Base-by-base conservation (phyloP, 768 basidiomycete genomes). In the Lactarius akahatsu region DNA sequence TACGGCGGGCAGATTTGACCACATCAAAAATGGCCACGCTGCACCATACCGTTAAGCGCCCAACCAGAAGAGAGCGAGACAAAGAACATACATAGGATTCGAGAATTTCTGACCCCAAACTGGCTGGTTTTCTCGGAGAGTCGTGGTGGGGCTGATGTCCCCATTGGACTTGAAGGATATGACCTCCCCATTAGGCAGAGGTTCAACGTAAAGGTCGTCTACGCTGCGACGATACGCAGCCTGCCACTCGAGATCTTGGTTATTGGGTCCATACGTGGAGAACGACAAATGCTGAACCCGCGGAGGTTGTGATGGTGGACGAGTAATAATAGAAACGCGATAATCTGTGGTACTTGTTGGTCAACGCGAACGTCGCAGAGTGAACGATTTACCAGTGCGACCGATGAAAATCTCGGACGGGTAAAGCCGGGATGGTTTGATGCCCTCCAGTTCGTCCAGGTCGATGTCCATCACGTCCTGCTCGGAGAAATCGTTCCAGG, bases 221-320 rank as follows among this genome's bases (percentile, higher is more conserved):
- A 87, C 86, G 1, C 92, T 90, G 43, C 83, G 86, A 8, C 81
- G 82, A 79, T 96, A 98, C 11, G 84, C 75, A 5, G 85, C 78
- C 73, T 96, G 95, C 15, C 88, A 72, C 9, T 83, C 78, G 69
- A 83, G 85, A 74, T 96, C 92, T 76, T 90, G 87, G 73, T 90
- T 94, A 75, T 96, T 96, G 6, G 96, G 94, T 0, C 94, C 93
- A 75, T 98, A 98, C 0, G 89, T 86, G 0, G 96, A 96, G 76
- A 95, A 97, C 0, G 88, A 87, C 18, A 98, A 83, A 61, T 91
- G 91, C 72, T 98, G 96, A 15, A 86, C 79, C 26, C 82, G 84
- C 7, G 82, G 73, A 20, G 73, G 76, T 9, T 75, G 75, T 28
- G 76, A 74, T 3, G 77, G 72, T 0, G 83, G 80, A 26, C 84